Base-by-base conservation (phyloP, 495 filamentous ascomycete species). In the Rostrohypoxylon terebratum region DNA sequence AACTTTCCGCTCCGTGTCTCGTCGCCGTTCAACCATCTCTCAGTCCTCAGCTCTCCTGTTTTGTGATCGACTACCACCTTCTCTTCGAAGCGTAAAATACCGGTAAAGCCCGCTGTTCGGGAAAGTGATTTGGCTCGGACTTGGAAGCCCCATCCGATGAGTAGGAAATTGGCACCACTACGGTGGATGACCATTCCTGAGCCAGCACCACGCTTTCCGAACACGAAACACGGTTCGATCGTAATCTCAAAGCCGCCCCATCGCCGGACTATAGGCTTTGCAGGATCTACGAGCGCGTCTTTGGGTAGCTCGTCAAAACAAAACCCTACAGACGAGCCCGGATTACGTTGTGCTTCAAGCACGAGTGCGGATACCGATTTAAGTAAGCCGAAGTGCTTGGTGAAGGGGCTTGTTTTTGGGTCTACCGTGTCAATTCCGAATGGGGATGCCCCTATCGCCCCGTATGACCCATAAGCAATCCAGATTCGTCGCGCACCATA, bases 1-100 rank as follows among this genome's bases (percentile, higher is more conserved):
- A 77, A 80, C 42, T 68, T 73, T 2, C 84, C 84, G 75, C 83
- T 82, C 13, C 81, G 59, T 2, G 83, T 86, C 81, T 88, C 84
- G 71, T 86, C 85, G 0, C 85, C 83, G 68, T 85, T 84, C 36
- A 86, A 63, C 34, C 69, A 66, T n/a, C 82, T 77, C 68, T 79
- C 53, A 0, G 79, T 82, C 16, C 65, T 59, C 55, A 23, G 16
- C 33, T 79, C 74, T 7, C 83, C 83, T 0, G 71, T 80, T 53
- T 79, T 77, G 13, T 21, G 16, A 11, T 51, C 28, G 10, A 51
- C 47, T 14, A 51, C 47, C 9, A 9, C 6, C 21, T 51, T 51
- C 25, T 51, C 47, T 28, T 51, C 47, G 47, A 51, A 51, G 14
- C 21, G 16, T 5, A 51, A 9, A 28, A 51, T 51, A 3, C 47